Evolutionary conservation across 768 basidiomycete species (phyloP), one percentile per base, ranked within the genome.

Genomic region (Mycena filopes): DNA sequence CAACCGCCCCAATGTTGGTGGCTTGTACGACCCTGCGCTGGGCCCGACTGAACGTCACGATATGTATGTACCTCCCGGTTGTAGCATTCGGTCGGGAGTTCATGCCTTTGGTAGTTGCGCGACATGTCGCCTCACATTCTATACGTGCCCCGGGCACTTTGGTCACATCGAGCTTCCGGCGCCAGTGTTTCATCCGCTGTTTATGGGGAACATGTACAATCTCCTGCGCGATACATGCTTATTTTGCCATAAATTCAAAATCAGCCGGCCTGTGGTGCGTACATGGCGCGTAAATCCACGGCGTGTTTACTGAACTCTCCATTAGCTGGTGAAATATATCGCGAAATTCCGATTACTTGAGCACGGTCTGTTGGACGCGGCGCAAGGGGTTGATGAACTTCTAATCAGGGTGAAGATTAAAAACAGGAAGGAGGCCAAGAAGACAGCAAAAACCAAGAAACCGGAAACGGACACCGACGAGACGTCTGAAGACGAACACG

Each of bases 151-250:
- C 2, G 98, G 98, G 20, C 98, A 99, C 78, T 99, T 92, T 79
- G 98, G 98, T 23, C 98, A 99, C 78, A 97, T 99, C 65, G 95
- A 98, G 66, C 86, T 99, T 8, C 96, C 97, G 21, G 87, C 92
- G 20, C 96, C 98, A 16, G 94, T 99, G 3, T 99, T 93, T 74
- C 97, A 99, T 73, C 98, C 98, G 0, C 81, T 99, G 41, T 99
- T 99, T 79, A 95, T 99, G 89, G 83, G 85, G 33, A 94, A 96
- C 72, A 90, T 92, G 83, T 96, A 90, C 75, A 91, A 91, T 68
- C 80, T 99, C 48, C 81, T 99, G 23, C 89, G 96, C 61, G 91
- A 91, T 40, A 89, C 89, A 16, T 99, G 98, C 81, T 79, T 97
- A 76, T 99, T 93, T 79, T 99, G 98, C 78, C 98, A 99, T 77